Conservation (phyloP, 345 rosid species). For the Ricinus communis region DNA sequence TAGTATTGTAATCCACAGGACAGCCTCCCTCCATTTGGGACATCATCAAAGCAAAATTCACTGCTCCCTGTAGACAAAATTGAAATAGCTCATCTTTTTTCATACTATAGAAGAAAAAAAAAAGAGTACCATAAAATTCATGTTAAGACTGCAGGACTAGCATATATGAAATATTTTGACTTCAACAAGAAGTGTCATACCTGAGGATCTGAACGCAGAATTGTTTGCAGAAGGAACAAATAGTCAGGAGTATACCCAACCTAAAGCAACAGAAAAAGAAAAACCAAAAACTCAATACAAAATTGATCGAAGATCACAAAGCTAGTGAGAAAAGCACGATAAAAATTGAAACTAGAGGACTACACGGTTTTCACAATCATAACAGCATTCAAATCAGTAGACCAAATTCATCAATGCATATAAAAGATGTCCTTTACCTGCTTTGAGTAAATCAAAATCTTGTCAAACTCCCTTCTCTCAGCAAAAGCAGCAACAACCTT, state of each 20-base stretch:
- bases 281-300: not conserved
- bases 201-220: conserved; percentile 98
- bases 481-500: conserved; percentile 99
- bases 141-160: not conserved
- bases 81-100: not conserved
- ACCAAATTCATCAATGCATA: not conserved
- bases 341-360: not conserved
- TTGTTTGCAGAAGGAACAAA: conserved; percentile 96
- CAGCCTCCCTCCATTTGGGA: conserved; percentile 99
- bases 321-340: too few species aligned
- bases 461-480: conserved; percentile 95
- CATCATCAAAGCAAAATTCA: conserved; percentile 98
- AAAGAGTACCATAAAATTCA: not conserved
- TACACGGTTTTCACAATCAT: not conserved
- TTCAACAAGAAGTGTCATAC: conserved; percentile 30
- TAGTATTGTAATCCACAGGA: conserved; percentile 93
- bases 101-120: not conserved
- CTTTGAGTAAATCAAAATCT: conserved; percentile 87
- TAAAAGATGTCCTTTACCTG: conserved; percentile 48
- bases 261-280: conserved; percentile 32
- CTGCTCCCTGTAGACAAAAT: conserved; percentile 77
- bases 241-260: conserved; percentile 98
- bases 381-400: not conserved
- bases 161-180: not conserved
- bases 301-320: not conserved